These are phyloP conservation scores for Phytopythium helicoides DNA, from an alignment of 352 stramenopile species.

Conservation along the genomic window DNA sequence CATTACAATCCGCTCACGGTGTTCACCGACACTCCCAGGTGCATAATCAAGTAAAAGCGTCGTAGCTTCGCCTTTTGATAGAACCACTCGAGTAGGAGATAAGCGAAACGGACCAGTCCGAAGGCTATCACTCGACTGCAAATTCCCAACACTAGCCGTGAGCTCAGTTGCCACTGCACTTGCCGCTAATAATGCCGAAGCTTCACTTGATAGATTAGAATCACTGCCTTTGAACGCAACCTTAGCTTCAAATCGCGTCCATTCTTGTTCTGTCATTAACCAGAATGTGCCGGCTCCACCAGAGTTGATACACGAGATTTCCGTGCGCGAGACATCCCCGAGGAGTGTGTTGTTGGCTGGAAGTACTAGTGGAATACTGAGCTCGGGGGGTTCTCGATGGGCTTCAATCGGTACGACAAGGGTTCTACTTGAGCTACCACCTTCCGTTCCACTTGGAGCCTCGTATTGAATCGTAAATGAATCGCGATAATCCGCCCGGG, in stretches of 20 bases:
- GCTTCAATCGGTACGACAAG: slow-evolving; percentile 48
- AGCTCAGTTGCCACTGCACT: slow-evolving; percentile 8
- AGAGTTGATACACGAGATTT: slow-evolving; percentile 51
- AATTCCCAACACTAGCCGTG: background rate
- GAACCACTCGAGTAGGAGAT: slow-evolving; percentile 51
- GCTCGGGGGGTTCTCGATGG: slow-evolving; percentile 46
- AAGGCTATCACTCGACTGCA: background rate
- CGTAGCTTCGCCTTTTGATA: slow-evolving; percentile 38
- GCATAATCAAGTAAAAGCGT: slow-evolving; percentile 51
- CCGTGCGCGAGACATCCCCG: slow-evolving; percentile 41
- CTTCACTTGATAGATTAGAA: too few relatives aligned
- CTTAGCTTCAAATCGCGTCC: slow-evolving; percentile 35
- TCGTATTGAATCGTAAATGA: slow-evolving; percentile 55
- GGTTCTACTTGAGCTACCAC: slow-evolving; percentile 10
- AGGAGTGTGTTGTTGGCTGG: slow-evolving; percentile 61
- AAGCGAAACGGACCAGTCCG: slow-evolving; percentile 50
- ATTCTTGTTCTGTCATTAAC: slow-evolving; percentile 58
- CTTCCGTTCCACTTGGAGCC: background rate
- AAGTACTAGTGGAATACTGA: slow-evolving; percentile 66
- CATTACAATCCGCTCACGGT: slow-evolving; percentile 66
- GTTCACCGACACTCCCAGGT: slow-evolving; percentile 52
- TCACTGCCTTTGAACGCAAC: slow-evolving; percentile 1
- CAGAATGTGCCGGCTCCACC: slow-evolving; percentile 68
- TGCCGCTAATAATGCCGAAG: background rate
- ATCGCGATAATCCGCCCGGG: slow-evolving; percentile 75